Conservation (phyloP, 495 filamentous ascomycete species). For the Penicillium canescens region DNA sequence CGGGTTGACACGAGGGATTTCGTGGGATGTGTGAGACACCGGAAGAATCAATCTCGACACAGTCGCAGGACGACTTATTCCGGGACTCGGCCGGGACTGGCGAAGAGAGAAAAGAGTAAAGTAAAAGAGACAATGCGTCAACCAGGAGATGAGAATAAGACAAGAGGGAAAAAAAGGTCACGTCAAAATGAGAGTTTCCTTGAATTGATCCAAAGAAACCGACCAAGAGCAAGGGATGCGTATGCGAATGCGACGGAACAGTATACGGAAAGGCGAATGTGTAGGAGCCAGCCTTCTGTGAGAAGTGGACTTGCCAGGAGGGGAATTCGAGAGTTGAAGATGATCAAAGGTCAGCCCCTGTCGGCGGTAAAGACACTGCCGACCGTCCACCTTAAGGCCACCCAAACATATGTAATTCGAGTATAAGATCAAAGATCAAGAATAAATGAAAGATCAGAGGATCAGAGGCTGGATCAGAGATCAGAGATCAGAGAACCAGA, state of each 20-base stretch:
- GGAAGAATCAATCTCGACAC: constrained; percentile 2
- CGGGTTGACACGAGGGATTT: not conserved
- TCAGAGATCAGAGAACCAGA: too few species aligned
- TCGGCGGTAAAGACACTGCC: constrained; percentile 29
- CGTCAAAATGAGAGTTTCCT: not conserved
- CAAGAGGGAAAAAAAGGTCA: constrained; percentile 7
- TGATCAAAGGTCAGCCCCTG: constrained; percentile 21
- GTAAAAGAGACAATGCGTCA: constrained; percentile 19
- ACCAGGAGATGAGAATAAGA: constrained; percentile 24
- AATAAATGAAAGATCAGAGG: too few species aligned
- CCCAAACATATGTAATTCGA: not conserved
- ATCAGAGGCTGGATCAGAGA: too few species aligned
- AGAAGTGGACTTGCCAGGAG: constrained; percentile 4
- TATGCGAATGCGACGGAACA: constrained; percentile 3
- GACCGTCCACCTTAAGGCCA: constrained; percentile 14
- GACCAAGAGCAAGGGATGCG: not conserved
- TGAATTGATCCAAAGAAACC: constrained; percentile 6
- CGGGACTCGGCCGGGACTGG: not conserved
- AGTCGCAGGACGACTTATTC: not conserved
- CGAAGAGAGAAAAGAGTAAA: constrained; percentile 1
- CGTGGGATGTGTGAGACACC: not conserved
- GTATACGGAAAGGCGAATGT: not conserved
- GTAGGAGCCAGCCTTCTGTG: constrained; percentile 24
- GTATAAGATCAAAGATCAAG: not conserved
- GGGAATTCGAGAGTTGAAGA: constrained; percentile 11